phyloP scores from a whole-genome alignment of 352 stramenopile species.

The Phytophthora fragariae region DNA sequence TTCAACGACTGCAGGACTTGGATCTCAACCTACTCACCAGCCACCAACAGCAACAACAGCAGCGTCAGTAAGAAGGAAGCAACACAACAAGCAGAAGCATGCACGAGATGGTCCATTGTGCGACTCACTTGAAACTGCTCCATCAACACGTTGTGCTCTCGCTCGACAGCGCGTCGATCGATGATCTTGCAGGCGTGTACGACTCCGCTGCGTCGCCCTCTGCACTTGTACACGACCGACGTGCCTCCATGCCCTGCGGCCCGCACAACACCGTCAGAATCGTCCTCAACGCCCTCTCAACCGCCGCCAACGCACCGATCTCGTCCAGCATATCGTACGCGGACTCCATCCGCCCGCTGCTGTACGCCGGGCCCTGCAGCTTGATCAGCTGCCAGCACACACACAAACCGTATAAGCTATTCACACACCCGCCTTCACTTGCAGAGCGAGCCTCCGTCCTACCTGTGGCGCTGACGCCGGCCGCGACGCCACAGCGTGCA shows the following conservation, averaged over 20 bases:
- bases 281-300: neutral
- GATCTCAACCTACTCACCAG: constrained; percentile 72
- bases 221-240: constrained; percentile 86
- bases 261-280: constrained; percentile 1
- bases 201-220: constrained; percentile 61
- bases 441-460: neutral
- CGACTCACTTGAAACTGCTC: constrained; percentile 85
- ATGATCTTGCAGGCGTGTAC: constrained; percentile 90
- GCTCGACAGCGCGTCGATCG: constrained; percentile 75
- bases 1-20: constrained; percentile 90
- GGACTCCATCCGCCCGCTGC: constrained; percentile 70
- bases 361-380: constrained; percentile 76
- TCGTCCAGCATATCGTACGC: constrained; percentile 88
- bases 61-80: neutral
- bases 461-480: constrained; percentile 50
- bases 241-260: constrained; percentile 80
- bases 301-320: constrained; percentile 65
- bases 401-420: neutral
- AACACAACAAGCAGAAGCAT: neutral
- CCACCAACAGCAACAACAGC: constrained; percentile 10
- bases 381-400: constrained; percentile 63
- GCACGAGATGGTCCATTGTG: too few species aligned
- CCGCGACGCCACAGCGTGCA: constrained; percentile 28
- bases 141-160: constrained; percentile 82
- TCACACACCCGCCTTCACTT: constrained; percentile 2